Conservation (phyloP, 768 basidiomycete genomes). For the Tylopilus intermedius region DNA sequence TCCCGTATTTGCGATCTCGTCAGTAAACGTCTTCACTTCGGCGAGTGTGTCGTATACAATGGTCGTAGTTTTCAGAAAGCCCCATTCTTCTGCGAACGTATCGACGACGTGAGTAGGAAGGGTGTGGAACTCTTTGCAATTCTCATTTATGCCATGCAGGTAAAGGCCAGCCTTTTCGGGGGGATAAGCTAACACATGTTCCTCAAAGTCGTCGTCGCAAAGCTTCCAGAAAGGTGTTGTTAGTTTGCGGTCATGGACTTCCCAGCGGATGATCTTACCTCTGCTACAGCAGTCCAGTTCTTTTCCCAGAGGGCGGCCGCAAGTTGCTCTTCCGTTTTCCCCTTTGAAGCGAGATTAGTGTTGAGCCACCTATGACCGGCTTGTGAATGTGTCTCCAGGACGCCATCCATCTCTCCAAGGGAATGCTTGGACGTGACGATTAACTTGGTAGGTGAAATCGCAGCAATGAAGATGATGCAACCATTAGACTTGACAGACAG, state of each 20-base stretch:
- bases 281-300: conserved; percentile 86
- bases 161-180: conserved; percentile 84
- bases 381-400: conserved; percentile 63
- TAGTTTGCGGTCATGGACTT: not conserved
- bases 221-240: conserved; percentile 47
- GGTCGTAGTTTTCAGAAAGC: conserved; percentile 77
- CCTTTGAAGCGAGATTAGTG: conserved; percentile 48
- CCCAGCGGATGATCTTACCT: conserved; percentile 48
- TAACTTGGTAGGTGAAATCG: conserved; percentile 68
- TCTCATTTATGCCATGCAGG: conserved; percentile 84
- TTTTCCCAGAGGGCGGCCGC: conserved; percentile 72
- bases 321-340: conserved; percentile 68
- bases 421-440: conserved; percentile 92
- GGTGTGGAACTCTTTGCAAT: conserved; percentile 63
- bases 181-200: conserved; percentile 86
- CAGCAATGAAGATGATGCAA: conserved; percentile 93
- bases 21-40: conserved; percentile 70
- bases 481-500: conserved; percentile 93
- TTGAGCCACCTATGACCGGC: conserved; percentile 82
- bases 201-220: conserved; percentile 96
- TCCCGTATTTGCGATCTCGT: conserved; percentile 59
- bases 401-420: conserved; percentile 51
- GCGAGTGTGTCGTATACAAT: conserved; percentile 49
- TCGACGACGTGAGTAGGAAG: conserved; percentile 63
- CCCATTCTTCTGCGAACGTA: conserved; percentile 83